phyloP scores from a whole-genome alignment of 345 rosid species.

The Salix suchowensis region DNA sequence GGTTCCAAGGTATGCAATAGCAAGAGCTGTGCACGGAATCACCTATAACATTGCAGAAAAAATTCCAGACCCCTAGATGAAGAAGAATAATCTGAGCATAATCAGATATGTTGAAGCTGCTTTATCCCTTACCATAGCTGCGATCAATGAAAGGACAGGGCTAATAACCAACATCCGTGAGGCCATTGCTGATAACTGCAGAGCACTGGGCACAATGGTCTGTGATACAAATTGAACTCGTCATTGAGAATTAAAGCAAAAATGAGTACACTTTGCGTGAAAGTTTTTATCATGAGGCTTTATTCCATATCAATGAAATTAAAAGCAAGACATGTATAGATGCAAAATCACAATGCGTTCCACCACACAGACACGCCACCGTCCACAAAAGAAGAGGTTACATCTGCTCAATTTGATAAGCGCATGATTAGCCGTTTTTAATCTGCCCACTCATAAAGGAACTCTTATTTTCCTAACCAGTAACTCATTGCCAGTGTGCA shows the following conservation, averaged over 20 bases:
- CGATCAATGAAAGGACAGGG: constrained; percentile 63
- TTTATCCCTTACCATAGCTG: constrained; percentile 60
- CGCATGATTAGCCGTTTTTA: no score
- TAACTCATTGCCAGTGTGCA: no score
- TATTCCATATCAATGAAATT: no score
- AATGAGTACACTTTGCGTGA: neutral
- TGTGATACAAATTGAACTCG: constrained; percentile 23
- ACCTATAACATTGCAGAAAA: constrained; percentile 33
- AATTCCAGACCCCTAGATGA: neutral
- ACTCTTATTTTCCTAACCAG: no score
- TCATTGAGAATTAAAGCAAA: neutral
- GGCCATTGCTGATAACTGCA: constrained; percentile 77
- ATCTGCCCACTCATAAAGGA: no score
- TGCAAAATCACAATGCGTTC: no score
- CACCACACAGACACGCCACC: no score
- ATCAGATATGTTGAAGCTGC: neutral
- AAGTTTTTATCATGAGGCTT: no score
- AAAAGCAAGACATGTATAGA: no score
- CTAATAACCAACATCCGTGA: constrained; percentile 77
- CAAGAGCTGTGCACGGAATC: constrained; percentile 69
- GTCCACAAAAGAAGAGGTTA: no score
- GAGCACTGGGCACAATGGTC: constrained; percentile 76
- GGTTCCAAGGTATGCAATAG: constrained; percentile 67
- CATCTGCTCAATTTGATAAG: no score
- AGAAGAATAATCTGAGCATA: neutral